phyloP scores from a whole-genome alignment of 257 asterid species.

The Solanum habrochaites region DNA sequence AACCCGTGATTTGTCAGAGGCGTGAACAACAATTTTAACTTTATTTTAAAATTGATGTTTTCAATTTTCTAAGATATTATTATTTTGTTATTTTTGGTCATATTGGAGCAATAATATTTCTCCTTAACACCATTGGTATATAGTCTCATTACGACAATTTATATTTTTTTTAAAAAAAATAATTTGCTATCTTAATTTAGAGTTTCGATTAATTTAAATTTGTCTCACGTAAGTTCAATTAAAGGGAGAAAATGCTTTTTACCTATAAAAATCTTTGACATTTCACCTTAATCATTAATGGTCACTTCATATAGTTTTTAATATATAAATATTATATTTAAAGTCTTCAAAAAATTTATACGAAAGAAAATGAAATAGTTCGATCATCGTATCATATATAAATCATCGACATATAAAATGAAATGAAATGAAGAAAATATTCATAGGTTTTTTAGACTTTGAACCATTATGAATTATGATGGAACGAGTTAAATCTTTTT shows the following conservation, averaged over 20 bases:
- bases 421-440: not conserved
- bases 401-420: not conserved
- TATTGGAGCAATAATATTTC: not conserved
- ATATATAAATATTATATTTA: not conserved
- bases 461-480: not conserved
- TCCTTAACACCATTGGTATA: not conserved
- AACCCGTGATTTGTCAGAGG: slow-evolving; percentile 1
- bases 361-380: not conserved
- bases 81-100: not conserved
- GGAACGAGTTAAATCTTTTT: not conserved
- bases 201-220: not conserved
- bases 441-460: not conserved
- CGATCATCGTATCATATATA: not conserved
- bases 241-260: not conserved
- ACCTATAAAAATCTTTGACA: not conserved
- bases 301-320: not conserved
- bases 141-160: not conserved
- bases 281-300: not conserved
- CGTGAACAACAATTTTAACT: not conserved
- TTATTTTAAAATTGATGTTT: not conserved
- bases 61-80: not conserved
- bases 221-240: not conserved
- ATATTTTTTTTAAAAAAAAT: not conserved
- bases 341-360: not conserved
- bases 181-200: too few relatives aligned